Evolutionary conservation across 352 stramenopile species (phyloP).

Genomic region (Globisporangium yorkense): DNA sequence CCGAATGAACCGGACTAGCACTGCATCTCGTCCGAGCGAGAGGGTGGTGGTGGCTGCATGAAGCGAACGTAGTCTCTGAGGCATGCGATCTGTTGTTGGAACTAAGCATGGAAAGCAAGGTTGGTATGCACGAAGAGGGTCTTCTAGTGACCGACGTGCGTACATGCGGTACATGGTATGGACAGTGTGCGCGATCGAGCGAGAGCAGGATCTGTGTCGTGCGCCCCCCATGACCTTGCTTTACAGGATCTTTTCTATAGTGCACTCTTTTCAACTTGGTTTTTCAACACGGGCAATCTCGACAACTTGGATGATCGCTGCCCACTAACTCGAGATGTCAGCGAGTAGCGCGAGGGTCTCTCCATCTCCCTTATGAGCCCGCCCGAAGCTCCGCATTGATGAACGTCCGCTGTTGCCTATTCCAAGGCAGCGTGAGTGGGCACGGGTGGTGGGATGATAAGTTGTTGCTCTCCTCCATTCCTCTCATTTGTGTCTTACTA

Average conservation of each 20-base stretch:
- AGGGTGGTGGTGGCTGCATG: too few species aligned
- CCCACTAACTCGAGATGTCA: conserved; percentile 15
- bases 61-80: too few species aligned
- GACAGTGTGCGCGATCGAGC: too few species aligned
- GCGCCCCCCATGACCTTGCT: conserved; percentile 19
- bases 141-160: too few species aligned
- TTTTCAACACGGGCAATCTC: conserved; percentile 23
- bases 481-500: background rate
- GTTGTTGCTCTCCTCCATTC: conserved; percentile 1
- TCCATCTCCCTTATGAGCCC: conserved; percentile 1
- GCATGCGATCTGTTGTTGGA: too few species aligned
- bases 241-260: conserved; percentile 33
- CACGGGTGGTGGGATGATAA: conserved; percentile 26
- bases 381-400: conserved; percentile 20
- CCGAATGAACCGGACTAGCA: too few species aligned
- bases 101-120: too few species aligned
- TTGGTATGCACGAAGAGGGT: too few species aligned
- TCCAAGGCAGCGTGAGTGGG: conserved; percentile 37
- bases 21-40: too few species aligned
- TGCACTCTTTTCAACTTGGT: conserved; percentile 27
- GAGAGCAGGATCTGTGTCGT: too few species aligned
- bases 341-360: background rate
- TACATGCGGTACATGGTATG: too few species aligned
- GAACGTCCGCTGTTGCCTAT: conserved; percentile 37
- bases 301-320: conserved; percentile 20